phyloP scores from a whole-genome alignment of 306 rosid genomes.

The Pterocarpus macrocarpus region DNA sequence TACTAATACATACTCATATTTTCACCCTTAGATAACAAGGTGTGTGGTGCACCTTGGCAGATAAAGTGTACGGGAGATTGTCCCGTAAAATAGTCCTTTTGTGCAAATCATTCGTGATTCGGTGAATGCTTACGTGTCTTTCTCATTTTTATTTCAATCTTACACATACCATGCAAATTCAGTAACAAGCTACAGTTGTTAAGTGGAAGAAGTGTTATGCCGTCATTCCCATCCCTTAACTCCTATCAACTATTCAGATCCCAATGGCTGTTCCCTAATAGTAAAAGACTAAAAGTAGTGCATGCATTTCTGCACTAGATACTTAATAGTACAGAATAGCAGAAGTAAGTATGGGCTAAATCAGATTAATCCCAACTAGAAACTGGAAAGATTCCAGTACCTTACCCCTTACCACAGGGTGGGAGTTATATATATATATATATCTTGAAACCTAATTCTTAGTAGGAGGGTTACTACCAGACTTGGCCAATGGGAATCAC shows the following conservation, averaged over 20 bases:
- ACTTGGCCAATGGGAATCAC: constrained; percentile 54
- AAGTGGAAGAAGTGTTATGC: no score
- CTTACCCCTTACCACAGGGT: background rate
- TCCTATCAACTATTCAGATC: background rate
- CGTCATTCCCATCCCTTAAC: background rate
- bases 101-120: background rate
- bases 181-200: no score
- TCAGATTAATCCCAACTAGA: constrained; percentile 40
- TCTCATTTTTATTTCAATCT: background rate
- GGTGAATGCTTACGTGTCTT: background rate
- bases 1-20: no score
- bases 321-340: constrained; percentile 30
- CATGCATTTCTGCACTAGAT: constrained; percentile 25
- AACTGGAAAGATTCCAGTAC: constrained; percentile 43
- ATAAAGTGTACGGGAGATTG: no score
- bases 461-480: background rate
- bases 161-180: background rate
- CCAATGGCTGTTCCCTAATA: background rate
- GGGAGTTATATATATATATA: background rate
- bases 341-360: constrained; percentile 56
- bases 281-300: constrained; percentile 9
- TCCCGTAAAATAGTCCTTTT: no score
- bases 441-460: constrained; percentile 34
- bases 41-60: no score
- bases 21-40: no score